Conservation (phyloP, 2,329 filamentous ascomycete genomes). For the Nigrospora sphaerica region DNA sequence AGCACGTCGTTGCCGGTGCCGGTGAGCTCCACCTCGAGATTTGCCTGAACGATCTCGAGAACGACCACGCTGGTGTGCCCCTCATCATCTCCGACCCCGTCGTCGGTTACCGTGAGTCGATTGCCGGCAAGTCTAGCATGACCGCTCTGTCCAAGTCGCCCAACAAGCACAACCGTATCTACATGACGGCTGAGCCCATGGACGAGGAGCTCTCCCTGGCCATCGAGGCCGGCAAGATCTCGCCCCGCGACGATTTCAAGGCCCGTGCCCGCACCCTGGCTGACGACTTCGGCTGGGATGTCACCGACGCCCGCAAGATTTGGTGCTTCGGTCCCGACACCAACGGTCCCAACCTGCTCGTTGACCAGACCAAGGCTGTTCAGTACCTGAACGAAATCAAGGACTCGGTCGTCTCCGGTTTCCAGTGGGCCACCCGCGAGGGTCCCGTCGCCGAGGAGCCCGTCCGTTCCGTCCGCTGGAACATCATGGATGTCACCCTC, state of each 20-base stretch:
- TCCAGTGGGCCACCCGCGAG: conserved; percentile 99
- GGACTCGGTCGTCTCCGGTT: conserved; percentile 98
- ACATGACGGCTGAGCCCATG: conserved; percentile 86
- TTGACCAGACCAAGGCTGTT: conserved; percentile 99
- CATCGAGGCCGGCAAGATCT: conserved; percentile 89
- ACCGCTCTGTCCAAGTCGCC: conserved; percentile 98
- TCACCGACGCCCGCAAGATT: conserved; percentile 99
- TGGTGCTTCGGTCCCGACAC: conserved; percentile 99
- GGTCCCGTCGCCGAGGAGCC: conserved; percentile 97
- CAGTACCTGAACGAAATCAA: conserved; percentile 99
- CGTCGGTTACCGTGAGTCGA: conserved; percentile 97
- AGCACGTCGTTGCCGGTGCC: conserved; percentile 98
- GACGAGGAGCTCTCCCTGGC: conserved; percentile 84
- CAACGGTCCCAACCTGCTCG: conserved; percentile 93
- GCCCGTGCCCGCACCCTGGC: conserved; percentile 90
- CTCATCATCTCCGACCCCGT: conserved; percentile 97
- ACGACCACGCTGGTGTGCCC: conserved; percentile 98
- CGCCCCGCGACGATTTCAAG: conserved; percentile 98
- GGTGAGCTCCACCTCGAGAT: conserved; percentile 99
- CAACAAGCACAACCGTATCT: conserved; percentile 99
- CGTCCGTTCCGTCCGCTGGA: conserved; percentile 95
- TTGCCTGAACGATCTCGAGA: conserved; percentile 99
- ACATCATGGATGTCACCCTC: conserved; percentile 98
- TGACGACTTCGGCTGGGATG: conserved; percentile 98
- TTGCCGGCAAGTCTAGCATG: conserved; percentile 77